A percentile compares a stretch with the other conserved stretches of the same genome.
Conservation (phyloP, 306 rosid genomes). For the Malus fusca region DNA sequence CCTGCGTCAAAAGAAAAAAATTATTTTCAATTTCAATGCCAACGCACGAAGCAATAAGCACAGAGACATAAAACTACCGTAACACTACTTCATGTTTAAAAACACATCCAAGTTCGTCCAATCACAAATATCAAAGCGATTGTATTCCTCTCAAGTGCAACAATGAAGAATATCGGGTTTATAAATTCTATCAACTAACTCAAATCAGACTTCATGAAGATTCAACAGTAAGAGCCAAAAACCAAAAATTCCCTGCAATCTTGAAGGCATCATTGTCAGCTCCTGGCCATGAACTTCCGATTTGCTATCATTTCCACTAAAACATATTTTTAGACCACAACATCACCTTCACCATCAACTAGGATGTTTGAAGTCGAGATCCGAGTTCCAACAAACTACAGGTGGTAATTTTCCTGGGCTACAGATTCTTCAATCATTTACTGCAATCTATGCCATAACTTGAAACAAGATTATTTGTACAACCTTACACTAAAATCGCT, state of each 20-base stretch:
- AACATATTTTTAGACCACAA: no score
- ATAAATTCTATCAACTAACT: background rate
- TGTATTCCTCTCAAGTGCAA: background rate
- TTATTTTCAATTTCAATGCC: background rate
- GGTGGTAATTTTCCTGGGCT: background rate
- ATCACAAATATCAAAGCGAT: background rate
- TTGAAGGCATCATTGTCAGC: background rate
- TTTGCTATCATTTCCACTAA: background rate
- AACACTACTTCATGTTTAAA: background rate
- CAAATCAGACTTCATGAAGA: background rate
- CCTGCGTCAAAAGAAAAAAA: constrained; percentile 36
- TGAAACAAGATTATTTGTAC: background rate
- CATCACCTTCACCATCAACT: background rate
- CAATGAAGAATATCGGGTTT: no score
- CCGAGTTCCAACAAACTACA: background rate
- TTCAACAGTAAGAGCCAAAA: no score
- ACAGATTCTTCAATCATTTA: background rate
- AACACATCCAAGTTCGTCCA: background rate
- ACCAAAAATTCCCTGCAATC: background rate
- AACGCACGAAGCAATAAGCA: background rate
- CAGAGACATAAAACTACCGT: background rate
- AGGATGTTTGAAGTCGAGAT: background rate
- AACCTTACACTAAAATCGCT: background rate
- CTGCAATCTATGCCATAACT: background rate
- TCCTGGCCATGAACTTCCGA: background rate